These are phyloP conservation scores for Rhodosporidiobolus odoratus DNA, from an alignment of 768 basidiomycete species.

Conservation along the genomic window DNA sequence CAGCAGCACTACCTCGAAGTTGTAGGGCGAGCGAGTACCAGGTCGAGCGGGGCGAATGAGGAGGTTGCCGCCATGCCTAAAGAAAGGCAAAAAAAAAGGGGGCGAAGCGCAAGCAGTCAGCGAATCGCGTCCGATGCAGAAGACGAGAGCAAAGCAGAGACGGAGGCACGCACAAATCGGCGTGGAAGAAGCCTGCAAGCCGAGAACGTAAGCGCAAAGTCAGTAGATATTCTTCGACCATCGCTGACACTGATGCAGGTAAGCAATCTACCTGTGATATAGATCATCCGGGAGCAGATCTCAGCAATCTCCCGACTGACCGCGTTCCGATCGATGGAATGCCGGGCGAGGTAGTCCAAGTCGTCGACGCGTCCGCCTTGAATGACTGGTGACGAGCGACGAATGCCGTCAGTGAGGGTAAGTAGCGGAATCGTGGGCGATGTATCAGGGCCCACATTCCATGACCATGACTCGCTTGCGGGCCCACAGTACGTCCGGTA, in stretches of 20 bases:
- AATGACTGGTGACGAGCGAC: constrained; percentile 44
- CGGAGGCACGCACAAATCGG: constrained; percentile 65
- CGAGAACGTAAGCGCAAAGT: not conserved
- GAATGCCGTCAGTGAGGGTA: not conserved
- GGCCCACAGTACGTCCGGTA: constrained; percentile 70
- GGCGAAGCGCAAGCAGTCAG: not conserved
- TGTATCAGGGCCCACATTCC: constrained; percentile 58
- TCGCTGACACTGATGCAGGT: constrained; percentile 49
- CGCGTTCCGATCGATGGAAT: constrained; percentile 85
- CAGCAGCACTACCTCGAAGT: constrained; percentile 90
- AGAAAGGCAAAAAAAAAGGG: not conserved
- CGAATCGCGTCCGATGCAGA: not conserved
- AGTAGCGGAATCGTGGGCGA: not conserved
- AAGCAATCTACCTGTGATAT: constrained; percentile 62
- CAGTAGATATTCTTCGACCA: not conserved
- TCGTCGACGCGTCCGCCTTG: constrained; percentile 84
- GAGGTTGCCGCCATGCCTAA: constrained; percentile 62
- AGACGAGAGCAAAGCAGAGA: constrained; percentile 54
- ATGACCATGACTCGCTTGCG: constrained; percentile 82
- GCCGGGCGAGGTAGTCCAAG: constrained; percentile 68
- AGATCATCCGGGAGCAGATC: constrained; percentile 94
- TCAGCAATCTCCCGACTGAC: constrained; percentile 82
- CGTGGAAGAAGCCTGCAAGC: constrained; percentile 43
- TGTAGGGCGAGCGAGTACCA: constrained; percentile 70
- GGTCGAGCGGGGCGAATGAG: constrained; percentile 70